Percentiles rank a stretch among this genome's conserved stretches.
phyloP scores from a whole-genome alignment of 352 stramenopile genomes.

The Phytophthora uliginosa region DNA sequence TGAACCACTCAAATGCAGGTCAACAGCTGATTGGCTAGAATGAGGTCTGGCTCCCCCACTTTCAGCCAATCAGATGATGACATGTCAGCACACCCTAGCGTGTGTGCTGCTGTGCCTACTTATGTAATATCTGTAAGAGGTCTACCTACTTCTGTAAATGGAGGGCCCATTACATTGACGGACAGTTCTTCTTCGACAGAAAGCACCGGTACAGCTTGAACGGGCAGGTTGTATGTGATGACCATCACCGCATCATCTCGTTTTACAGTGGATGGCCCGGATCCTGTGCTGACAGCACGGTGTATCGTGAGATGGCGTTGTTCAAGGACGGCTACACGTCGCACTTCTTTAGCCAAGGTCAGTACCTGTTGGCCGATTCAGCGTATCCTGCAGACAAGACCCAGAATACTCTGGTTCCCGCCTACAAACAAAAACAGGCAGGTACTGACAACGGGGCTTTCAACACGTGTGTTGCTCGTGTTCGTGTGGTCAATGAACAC shows the following conservation, averaged over 20 bases:
- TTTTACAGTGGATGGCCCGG: constrained; percentile 26
- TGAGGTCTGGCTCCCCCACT: no score
- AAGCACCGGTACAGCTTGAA: constrained; percentile 34
- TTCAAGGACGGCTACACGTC: background rate
- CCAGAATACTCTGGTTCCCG: constrained; percentile 2
- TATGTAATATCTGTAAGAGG: no score
- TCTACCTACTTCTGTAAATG: no score
- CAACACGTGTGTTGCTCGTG: constrained; percentile 20
- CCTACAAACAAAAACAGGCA: constrained; percentile 3
- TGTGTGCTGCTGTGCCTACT: no score
- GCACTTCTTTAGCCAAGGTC: constrained; percentile 10
- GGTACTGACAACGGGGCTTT: constrained; percentile 18
- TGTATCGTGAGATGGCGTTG: constrained; percentile 17
- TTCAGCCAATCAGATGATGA: no score
- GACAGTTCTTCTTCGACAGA: constrained; percentile 19
- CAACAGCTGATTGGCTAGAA: no score
- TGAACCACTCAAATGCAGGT: no score
- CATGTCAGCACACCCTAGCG: no score
- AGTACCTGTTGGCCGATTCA: constrained; percentile 29
- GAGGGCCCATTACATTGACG: no score
- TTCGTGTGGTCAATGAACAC: constrained; percentile 30
- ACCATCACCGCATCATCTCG: constrained; percentile 15
- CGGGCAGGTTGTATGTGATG: constrained; percentile 25
- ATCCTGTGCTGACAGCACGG: constrained; percentile 9
- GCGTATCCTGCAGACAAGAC: constrained; percentile 16